Base-by-base conservation (phyloP, 352 stramenopile genomes). In the Phytophthora tentaculata region DNA sequence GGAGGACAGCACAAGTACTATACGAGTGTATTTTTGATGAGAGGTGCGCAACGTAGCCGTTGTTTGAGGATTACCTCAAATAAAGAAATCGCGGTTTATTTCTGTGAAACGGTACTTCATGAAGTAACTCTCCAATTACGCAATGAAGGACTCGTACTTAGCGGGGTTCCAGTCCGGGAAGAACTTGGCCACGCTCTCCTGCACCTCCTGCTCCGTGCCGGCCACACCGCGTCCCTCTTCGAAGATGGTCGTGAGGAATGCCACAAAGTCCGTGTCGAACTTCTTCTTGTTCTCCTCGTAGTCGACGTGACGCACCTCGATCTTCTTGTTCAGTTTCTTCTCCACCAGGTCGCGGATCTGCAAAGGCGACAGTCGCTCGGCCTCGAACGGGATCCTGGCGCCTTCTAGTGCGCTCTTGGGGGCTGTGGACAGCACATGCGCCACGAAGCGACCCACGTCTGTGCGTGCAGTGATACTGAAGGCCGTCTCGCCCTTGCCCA, bases 311-410 rank as follows among this genome's bases (percentile, higher is more conserved):
- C 45, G 61, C 41, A 75, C 17, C 32, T 74, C 58, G 24, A 75
- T 67, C 58, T 69, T 78, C 61, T 68, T 78, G 51, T 58, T 55
- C 16, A 74, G 26, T 53, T 74, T 78, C 61, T 74, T 71, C 53
- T 74, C 71, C 0, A 41, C 61, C 5, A 72, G 52, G 14, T 53
- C 61, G 10, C 39, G 53, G 22, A 74, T 69, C 52, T 78, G 65
- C 24, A 71, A 45, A 3, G 66, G 52, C 0, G 65, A 68, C 56
- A 68, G 45, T 24, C 66, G 71, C 24, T 72, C 56, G 14, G 61
- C 61, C 29, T 74, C 66, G 24, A 78, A 48, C 1, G 60, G 59
- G 20, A 74, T 61, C 5, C 45, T 56, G 29, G 61, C 52, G 37
- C 61, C 73, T 20, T 61, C 39, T 23, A 78, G 43, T 17, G 26